A percentile compares a stretch with the other conserved stretches of the same genome.
Conservation (phyloP, 2,329 filamentous ascomycete genomes). For the Aspergillus puulaauensis region DNA sequence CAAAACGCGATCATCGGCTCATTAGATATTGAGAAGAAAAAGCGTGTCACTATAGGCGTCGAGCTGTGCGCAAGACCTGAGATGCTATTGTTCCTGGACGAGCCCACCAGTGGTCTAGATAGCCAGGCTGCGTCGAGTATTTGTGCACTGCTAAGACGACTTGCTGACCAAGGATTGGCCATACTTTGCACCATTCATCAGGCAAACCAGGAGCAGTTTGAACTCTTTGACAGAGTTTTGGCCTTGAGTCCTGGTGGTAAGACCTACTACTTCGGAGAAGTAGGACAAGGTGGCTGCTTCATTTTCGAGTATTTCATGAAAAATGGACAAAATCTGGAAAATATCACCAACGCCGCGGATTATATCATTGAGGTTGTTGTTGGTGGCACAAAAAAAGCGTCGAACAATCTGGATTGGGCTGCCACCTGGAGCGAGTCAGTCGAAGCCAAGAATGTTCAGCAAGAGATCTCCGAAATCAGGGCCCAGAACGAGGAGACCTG, state of each 20-base stretch:
- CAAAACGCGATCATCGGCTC: conserved; percentile 62
- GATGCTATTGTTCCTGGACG: conserved; percentile 66
- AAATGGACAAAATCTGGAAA: conserved; percentile 60
- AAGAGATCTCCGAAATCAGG: conserved; percentile 62
- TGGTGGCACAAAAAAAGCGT: conserved; percentile 50
- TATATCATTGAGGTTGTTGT: conserved; percentile 62
- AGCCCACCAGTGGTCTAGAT: conserved; percentile 66
- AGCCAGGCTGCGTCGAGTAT: conserved; percentile 65
- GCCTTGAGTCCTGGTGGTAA: conserved; percentile 65
- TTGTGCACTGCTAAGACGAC: conserved; percentile 61
- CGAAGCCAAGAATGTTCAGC: conserved; percentile 56
- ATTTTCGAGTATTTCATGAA: conserved; percentile 65
- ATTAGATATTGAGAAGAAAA: conserved; percentile 64
- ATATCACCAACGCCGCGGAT: conserved; percentile 60
- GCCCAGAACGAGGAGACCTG: conserved; percentile 44
- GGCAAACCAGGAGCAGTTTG: conserved; percentile 62
- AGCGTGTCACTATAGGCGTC: conserved; percentile 68
- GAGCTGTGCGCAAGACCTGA: conserved; percentile 66
- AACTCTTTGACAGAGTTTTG: conserved; percentile 66
- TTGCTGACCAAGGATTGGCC: conserved; percentile 61
- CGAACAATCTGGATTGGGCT: conserved; percentile 62
- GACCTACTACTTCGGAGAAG: conserved; percentile 67
- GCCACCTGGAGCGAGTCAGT: conserved; percentile 65
- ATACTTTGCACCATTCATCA: conserved; percentile 71
- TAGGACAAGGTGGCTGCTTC: conserved; percentile 61